Base-by-base conservation (phyloP, 1,284 basidiomycete genomes). In the Volvariella volvacea region DNA sequence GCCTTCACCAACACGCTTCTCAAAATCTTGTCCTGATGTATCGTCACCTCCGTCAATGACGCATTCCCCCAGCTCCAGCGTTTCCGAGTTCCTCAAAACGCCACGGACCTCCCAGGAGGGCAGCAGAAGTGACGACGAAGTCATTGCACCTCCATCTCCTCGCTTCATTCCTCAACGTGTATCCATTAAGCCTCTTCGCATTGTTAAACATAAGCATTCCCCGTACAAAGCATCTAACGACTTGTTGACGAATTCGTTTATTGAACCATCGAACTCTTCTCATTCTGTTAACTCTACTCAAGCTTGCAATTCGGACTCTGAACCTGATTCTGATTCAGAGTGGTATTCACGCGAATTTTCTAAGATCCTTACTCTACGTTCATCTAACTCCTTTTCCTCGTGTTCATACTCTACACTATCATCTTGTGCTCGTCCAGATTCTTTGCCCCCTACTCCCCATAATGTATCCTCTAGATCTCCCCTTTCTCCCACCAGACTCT, bases 301-400 rank as follows among this genome's bases (percentile, higher is more conserved):
- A 2, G 47, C 46, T 3, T 52, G 50, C 30, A 58, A 61, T 1
- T 55, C 56, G 7, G 60, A 64, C 30, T 53, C 51, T 16, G 62
- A 66, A 14, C 33, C 46, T 12, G 65, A 66, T 32, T 66, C 65
- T 0, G 67, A 68, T 42, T 65, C 60, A 2, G 69, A 69, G 42
- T 71, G 65, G 64, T 71, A 70, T 55, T 52, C 55, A 3, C 56
- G 59, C 12, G 64, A 71, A 53, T 58, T 71, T 37, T 65, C 65
- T 1, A 56, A 66, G 28, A 55, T 64, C 28, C 45, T 69, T 16
- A 60, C 61, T 15, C 43, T 69, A 7, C 47, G 48, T 37, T 63
- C 63, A n/a, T 54, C 58, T 16, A 20, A 53, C 8, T 57, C 56
- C 3, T 48, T 54, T 6, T 7, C 14, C 34, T 6, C 25, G 12